A percentile compares a stretch with the other conserved stretches of the same genome.
These are phyloP conservation scores for Colletotrichum cordylinicola DNA, from an alignment of 2,329 filamentous ascomycete species.

Conservation along the genomic window DNA sequence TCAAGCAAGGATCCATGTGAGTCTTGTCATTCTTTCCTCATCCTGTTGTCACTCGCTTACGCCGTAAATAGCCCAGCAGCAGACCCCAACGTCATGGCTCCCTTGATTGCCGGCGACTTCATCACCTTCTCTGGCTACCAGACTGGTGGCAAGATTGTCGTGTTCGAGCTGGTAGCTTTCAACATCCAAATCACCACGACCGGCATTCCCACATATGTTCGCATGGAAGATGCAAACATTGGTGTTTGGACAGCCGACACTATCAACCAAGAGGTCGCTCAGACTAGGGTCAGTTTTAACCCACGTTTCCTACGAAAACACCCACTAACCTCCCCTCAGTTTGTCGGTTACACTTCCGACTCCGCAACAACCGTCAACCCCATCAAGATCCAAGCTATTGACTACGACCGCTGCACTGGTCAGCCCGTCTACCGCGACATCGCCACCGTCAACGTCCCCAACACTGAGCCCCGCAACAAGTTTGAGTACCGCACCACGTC, in stretches of 20 bases:
- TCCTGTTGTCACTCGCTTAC: too few relatives aligned
- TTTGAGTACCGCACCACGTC: conserved; percentile 38
- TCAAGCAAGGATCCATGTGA: conserved; percentile 24
- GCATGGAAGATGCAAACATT: conserved; percentile 46
- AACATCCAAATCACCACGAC: conserved; percentile 43
- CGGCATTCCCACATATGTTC: conserved; percentile 41
- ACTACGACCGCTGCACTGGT: conserved; percentile 47
- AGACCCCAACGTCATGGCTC: conserved; percentile 43
- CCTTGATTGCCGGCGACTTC: conserved; percentile 44
- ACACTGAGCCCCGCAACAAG: conserved; percentile 40
- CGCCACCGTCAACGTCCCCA: conserved; percentile 33
- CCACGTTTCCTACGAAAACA: too few relatives aligned
- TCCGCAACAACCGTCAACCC: conserved; percentile 27
- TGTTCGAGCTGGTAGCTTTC: conserved; percentile 37
- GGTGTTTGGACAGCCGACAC: conserved; percentile 39
- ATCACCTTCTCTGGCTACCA: conserved; percentile 43
- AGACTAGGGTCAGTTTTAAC: conserved; percentile 29
- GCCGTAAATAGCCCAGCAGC: conserved; percentile 33
- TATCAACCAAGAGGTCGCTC: conserved; percentile 38
- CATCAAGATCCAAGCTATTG: conserved; percentile 42
- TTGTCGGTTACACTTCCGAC: conserved; percentile 44
- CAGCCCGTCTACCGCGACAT: conserved; percentile 38
- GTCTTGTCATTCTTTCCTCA: too few relatives aligned
- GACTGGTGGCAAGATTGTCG: conserved; percentile 36
- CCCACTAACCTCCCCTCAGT: too few relatives aligned